Conservation (phyloP, 2,329 filamentous ascomycete species). For the Corniculantispora saksenae region DNA sequence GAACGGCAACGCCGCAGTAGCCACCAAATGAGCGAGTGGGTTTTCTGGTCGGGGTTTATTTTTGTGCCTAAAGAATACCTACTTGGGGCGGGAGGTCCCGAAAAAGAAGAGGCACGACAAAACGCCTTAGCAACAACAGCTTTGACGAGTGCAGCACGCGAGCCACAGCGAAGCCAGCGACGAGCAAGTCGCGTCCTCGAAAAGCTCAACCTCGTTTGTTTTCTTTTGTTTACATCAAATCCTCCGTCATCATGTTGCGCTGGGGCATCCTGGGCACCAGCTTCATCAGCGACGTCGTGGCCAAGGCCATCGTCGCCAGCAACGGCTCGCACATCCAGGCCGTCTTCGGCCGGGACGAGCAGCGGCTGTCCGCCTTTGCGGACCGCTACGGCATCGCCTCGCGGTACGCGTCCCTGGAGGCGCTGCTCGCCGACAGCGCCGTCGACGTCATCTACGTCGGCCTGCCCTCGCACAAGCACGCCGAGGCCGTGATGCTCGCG, state of each 20-base stretch:
- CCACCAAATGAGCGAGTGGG: slow-evolving; percentile 7
- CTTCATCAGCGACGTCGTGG: slow-evolving; percentile 32
- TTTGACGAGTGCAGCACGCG: background rate
- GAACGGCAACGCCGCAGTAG: slow-evolving; percentile 7
- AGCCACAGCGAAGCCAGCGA: background rate
- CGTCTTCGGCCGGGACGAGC: slow-evolving; percentile 29
- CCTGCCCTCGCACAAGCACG: slow-evolving; percentile 30
- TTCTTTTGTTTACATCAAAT: background rate
- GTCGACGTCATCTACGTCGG: slow-evolving; percentile 32
- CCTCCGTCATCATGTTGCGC: slow-evolving; percentile 25
- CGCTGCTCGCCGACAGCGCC: slow-evolving; percentile 26
- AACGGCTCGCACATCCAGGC: slow-evolving; percentile 26
- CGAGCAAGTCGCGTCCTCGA: background rate
- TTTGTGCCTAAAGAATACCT: background rate
- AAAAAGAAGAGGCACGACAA: background rate
- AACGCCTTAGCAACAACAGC: background rate
- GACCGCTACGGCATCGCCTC: slow-evolving; percentile 27
- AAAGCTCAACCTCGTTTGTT: too few relatives aligned
- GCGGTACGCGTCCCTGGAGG: slow-evolving; percentile 25
- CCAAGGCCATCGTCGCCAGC: slow-evolving; percentile 26
- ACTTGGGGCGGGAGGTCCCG: background rate
- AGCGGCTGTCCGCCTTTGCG: slow-evolving; percentile 28
- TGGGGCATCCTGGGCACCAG: slow-evolving; percentile 32
- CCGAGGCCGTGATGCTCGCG: slow-evolving; percentile 28
- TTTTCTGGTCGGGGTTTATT: background rate